A percentile compares a stretch with the other conserved stretches of the same genome.
Evolutionary conservation across 371 early-diverging fungal species (phyloP).

Genomic region (Entomophthora muscae): DNA sequence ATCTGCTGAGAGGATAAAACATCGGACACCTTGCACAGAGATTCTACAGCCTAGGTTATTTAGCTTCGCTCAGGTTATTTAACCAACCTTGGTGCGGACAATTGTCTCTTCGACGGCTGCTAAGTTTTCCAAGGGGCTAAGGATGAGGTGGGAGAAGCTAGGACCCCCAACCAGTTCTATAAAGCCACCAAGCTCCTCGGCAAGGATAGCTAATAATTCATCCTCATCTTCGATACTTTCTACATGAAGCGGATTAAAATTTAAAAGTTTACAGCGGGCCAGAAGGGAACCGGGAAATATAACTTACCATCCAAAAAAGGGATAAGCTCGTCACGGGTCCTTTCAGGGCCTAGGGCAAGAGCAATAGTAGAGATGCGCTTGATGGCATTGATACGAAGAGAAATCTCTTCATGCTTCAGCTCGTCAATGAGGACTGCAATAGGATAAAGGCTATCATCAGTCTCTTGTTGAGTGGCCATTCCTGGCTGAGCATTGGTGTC

Average conservation of each 20-base stretch:
- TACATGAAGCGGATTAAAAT: conserved; percentile 16
- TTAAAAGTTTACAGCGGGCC: neutral
- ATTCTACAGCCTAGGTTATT: conserved; percentile 67
- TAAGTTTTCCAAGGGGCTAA: conserved; percentile 83
- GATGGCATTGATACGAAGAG: conserved; percentile 80
- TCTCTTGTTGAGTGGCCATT: conserved; percentile 8
- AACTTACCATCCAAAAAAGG: conserved; percentile 86
- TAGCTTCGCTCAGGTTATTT: neutral
- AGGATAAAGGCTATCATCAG: conserved; percentile 35
- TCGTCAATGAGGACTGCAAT: conserved; percentile 90
- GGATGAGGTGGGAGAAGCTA: conserved; percentile 61
- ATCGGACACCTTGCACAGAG: conserved; percentile 61
- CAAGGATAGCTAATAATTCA: conserved; percentile 81
- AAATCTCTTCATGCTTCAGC: conserved; percentile 91
- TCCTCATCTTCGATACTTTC: conserved; percentile 97
- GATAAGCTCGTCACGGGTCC: conserved; percentile 87
- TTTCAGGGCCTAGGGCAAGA: conserved; percentile 82
- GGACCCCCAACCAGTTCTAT: conserved; percentile 83
- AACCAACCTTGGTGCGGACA: conserved; percentile 79
- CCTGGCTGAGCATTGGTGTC: neutral
- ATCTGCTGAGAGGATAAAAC: conserved; percentile 54
- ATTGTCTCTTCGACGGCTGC: conserved; percentile 93
- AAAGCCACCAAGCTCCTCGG: conserved; percentile 83
- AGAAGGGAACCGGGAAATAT: neutral
- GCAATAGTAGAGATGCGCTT: conserved; percentile 80